Conservation (phyloP, 1,284 basidiomycete genomes). For the Leccinum discolor region DNA sequence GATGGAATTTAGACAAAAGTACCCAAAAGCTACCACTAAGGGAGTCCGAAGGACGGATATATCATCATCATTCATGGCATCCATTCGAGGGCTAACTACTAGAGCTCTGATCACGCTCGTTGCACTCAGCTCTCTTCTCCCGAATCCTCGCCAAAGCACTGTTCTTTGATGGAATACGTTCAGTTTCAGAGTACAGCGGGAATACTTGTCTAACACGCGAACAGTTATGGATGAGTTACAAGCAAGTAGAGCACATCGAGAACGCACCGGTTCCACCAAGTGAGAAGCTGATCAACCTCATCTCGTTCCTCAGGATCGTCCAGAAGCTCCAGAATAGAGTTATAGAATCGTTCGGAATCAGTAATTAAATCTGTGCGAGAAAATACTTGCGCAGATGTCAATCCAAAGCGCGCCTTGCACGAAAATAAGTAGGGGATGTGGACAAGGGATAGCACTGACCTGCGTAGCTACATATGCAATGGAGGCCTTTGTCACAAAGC, state of each 20-base stretch:
- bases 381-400: background rate
- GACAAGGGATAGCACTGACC: background rate
- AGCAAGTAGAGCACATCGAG: background rate
- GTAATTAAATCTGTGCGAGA: background rate
- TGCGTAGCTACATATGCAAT: background rate
- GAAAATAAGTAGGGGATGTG: background rate
- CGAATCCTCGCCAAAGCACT: background rate
- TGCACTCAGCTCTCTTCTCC: background rate
- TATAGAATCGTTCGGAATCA: background rate
- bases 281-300: background rate
- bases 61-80: background rate
- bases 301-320: background rate
- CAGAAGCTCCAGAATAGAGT: background rate
- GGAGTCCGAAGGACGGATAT: background rate
- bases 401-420: background rate
- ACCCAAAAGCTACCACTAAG: no score
- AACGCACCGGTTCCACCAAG: background rate
- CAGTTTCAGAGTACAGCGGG: background rate
- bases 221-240: background rate
- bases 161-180: background rate
- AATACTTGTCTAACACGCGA: background rate
- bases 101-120: background rate
- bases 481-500: no score
- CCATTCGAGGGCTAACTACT: background rate
- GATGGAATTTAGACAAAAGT: no score